A percentile compares a stretch with the other conserved stretches of the same genome.
phyloP scores from a whole-genome alignment of 2,329 filamentous ascomycete genomes.

The Fusarium clavum region DNA sequence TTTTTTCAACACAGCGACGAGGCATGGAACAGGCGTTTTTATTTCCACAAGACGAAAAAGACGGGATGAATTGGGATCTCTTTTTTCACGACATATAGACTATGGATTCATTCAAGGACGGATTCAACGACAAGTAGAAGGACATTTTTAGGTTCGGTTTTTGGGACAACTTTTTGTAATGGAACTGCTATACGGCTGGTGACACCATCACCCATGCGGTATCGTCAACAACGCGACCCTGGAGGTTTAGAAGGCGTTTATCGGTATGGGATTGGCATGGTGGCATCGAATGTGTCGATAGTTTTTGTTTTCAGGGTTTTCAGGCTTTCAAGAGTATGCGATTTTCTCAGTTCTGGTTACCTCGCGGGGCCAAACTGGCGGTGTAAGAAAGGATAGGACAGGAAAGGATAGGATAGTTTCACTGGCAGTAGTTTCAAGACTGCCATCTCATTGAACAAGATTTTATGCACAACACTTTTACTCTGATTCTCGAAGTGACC shows the following conservation, averaged over 20 bases:
- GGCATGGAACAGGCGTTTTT: conserved; percentile 42
- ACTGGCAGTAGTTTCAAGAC: conserved; percentile 37
- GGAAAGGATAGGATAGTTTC: conserved; percentile 12
- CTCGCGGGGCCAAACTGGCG: conserved; percentile 45
- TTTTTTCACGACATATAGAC: conserved; percentile 40
- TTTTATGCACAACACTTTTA: conserved; percentile 4
- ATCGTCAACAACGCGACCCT: conserved; percentile 25
- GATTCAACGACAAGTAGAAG: conserved; percentile 38
- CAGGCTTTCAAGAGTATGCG: conserved; percentile 17
- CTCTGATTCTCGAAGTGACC: conserved; percentile 2
- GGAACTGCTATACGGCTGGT: conserved; percentile 29
- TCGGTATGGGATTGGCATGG: conserved; percentile 6
- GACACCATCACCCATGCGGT: conserved; percentile 15
- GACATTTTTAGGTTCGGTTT: conserved; percentile 17
- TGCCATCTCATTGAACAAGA: conserved; percentile 29
- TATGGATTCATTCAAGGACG: conserved; percentile 36
- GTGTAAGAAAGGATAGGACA: conserved; percentile 32
- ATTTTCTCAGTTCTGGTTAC: conserved; percentile 34
- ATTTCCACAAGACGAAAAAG: conserved; percentile 31
- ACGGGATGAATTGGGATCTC: conserved; percentile 37
- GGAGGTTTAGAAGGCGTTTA: conserved; percentile 27
- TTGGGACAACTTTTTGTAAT: conserved; percentile 31
- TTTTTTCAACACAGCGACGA: conserved; percentile 38
- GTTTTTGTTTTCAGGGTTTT: conserved; percentile 25
- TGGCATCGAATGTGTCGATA: conserved; percentile 22